phyloP scores from a whole-genome alignment of 345 rosid genomes.

The Rhodamnia rubescens region DNA sequence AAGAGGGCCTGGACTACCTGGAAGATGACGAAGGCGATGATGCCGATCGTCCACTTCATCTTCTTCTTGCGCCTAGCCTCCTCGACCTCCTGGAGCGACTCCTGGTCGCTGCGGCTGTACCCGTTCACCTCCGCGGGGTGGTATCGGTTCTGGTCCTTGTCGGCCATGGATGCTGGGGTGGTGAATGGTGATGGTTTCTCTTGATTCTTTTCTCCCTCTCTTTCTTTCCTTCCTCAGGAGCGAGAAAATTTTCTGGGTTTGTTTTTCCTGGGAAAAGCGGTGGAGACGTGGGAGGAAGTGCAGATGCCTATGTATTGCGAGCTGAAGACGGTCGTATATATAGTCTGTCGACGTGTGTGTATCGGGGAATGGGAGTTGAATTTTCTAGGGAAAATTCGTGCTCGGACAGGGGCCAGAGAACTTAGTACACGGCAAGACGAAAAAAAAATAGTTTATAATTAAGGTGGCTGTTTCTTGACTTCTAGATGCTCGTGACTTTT shows the following conservation, averaged over 20 bases:
- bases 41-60: slow-evolving; percentile 1
- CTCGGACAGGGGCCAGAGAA: background rate
- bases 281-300: background rate
- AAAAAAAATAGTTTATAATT: background rate
- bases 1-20: slow-evolving; percentile 2
- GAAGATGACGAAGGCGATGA: slow-evolving; percentile 8
- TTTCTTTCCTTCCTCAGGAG: background rate
- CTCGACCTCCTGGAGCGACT: background rate
- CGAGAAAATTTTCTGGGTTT: background rate
- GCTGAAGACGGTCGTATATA: background rate
- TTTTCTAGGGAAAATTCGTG: background rate
- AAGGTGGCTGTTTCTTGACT: background rate
- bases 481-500: background rate
- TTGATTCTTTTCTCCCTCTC: background rate
- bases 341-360: background rate
- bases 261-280: background rate
- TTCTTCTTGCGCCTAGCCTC: slow-evolving; percentile 6
- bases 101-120: background rate
- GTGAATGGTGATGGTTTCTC: background rate
- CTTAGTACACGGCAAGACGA: background rate
- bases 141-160: background rate
- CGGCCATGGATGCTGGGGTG: background rate
- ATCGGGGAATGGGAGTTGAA: background rate
- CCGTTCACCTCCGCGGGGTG: background rate
- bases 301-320: background rate